Conservation (phyloP, 441 rosid species). For the Manihot esculenta region DNA sequence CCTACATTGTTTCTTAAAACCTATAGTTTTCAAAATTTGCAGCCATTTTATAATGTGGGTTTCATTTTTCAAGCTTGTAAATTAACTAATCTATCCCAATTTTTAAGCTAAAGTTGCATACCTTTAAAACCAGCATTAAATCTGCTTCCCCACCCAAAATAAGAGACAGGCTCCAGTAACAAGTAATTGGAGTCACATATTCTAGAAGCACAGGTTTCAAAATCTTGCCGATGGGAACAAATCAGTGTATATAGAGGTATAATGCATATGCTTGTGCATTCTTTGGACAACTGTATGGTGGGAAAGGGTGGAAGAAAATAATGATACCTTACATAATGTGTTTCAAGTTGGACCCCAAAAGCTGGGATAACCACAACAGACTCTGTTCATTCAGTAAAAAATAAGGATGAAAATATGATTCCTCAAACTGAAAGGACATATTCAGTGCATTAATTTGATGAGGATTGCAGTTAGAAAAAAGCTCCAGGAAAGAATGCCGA, state of each 20-base stretch:
- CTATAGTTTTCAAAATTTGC: not conserved
- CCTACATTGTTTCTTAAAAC: not conserved
- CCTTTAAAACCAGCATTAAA: conserved; percentile 69
- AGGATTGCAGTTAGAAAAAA: conserved; percentile 48
- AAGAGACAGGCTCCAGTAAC: conserved; percentile 84
- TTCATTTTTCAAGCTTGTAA: not conserved
- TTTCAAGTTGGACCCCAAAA: conserved; percentile 90
- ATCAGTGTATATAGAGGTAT: conserved; percentile 30
- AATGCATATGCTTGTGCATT: not conserved
- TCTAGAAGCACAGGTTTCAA: conserved; percentile 79
- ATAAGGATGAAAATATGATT: conserved; percentile 7
- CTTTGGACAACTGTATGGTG: not conserved
- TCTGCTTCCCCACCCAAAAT: conserved; percentile 64
- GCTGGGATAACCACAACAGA: conserved; percentile 74
- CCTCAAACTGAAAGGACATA: not conserved
- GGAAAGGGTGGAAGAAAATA: not conserved
- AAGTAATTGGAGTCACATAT: conserved; percentile 73
- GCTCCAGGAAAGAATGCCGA: conserved; percentile 44
- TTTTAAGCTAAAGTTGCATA: conserved; percentile 19
- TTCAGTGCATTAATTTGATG: conserved; percentile 28
- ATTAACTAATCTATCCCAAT: not conserved
- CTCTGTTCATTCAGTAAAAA: conserved; percentile 48
- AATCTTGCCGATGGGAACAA: conserved; percentile 66
- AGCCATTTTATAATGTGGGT: not conserved
- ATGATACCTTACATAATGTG: conserved; percentile 64